These are phyloP conservation scores for Torrubiellomyces zombiae DNA, from an alignment of 2,329 filamentous ascomycete species.

Conservation along the genomic window DNA sequence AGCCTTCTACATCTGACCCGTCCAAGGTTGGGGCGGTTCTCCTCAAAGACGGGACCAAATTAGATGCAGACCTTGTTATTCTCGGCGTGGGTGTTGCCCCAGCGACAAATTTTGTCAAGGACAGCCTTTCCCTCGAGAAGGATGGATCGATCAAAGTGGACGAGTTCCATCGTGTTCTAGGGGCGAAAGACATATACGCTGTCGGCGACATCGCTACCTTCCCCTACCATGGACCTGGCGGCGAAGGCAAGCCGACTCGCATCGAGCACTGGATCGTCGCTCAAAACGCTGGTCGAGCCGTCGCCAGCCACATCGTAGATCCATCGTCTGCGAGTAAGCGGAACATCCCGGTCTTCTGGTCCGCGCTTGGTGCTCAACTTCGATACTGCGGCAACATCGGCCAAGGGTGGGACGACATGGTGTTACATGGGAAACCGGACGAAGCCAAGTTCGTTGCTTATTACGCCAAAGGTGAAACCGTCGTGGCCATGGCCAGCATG, in stretches of 20 bases:
- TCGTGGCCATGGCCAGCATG: constrained; percentile 87
- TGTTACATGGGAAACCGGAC: constrained; percentile 60
- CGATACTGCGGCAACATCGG: constrained; percentile 81
- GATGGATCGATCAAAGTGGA: constrained; percentile 80
- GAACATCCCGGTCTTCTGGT: constrained; percentile 96
- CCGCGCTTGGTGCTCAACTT: constrained; percentile 72
- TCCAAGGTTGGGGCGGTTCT: constrained; percentile 63
- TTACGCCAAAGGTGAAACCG: constrained; percentile 70
- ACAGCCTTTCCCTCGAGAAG: constrained; percentile 58
- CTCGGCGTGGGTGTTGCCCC: constrained; percentile 81
- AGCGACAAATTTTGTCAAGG: constrained; percentile 64
- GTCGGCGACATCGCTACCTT: constrained; percentile 92
- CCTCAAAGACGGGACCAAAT: constrained; percentile 69
- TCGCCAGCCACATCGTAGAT: constrained; percentile 60
- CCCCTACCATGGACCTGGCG: constrained; percentile 82
- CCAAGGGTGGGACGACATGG: constrained; percentile 70
- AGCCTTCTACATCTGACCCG: constrained; percentile 48
- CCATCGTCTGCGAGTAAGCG: constrained; percentile 40
- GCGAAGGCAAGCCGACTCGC: constrained; percentile 53
- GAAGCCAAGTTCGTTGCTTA: constrained; percentile 77
- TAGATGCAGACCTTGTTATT: constrained; percentile 80
- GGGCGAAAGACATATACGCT: constrained; percentile 71
- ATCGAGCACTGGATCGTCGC: constrained; percentile 99
- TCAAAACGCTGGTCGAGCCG: constrained; percentile 74
- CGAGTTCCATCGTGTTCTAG: constrained; percentile 59